These are phyloP conservation scores for Coelastrella sp. DNA, from an alignment of 139 green algal species.

Conservation along the genomic window DNA sequence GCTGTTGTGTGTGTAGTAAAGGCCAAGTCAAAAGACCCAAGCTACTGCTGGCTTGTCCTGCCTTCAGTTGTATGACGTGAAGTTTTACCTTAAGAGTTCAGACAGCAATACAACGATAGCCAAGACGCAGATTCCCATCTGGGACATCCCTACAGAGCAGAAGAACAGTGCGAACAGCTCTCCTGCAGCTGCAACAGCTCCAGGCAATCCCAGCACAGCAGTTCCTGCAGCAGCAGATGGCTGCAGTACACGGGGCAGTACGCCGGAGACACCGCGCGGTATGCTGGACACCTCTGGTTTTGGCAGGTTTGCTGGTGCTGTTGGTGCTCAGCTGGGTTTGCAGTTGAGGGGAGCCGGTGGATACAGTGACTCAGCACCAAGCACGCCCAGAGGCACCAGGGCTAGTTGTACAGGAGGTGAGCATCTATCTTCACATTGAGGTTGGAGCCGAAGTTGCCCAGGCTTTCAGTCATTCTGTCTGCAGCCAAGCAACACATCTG, in stretches of 20 bases:
- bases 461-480: too few species aligned
- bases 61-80: slow-evolving; percentile 44
- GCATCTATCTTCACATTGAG: background rate
- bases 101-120: slow-evolving; percentile 6
- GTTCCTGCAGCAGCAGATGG: background rate
- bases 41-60: background rate
- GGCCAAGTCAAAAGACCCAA: too few species aligned
- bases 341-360: background rate
- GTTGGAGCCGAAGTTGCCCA: too few species aligned
- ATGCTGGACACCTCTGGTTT: background rate
- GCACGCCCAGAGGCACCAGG: background rate
- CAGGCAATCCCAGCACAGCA: background rate
- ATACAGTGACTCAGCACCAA: background rate
- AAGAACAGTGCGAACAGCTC: background rate
- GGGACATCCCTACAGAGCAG: background rate
- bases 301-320: background rate
- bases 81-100: slow-evolving; percentile 43
- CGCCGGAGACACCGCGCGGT: background rate
- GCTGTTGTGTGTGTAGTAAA: background rate
- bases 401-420: background rate
- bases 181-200: background rate
- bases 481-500: too few species aligned
- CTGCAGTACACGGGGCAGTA: background rate
- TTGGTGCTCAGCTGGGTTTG: background rate
- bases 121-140: slow-evolving; percentile 48